These are phyloP conservation scores for Sporothrix pseudoabietina DNA, from an alignment of 2,329 filamentous ascomycete species.

Conservation along the genomic window DNA sequence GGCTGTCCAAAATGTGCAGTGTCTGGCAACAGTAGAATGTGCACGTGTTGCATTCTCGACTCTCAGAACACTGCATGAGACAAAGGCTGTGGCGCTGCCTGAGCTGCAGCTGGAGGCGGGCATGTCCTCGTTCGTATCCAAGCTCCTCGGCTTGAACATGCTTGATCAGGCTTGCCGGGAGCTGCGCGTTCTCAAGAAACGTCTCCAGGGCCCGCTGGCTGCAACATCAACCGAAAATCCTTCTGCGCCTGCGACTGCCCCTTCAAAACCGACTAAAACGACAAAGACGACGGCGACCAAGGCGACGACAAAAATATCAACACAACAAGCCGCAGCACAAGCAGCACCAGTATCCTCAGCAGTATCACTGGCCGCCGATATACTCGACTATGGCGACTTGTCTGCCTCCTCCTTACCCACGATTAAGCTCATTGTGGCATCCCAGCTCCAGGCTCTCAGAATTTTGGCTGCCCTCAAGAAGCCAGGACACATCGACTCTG, in stretches of 20 bases:
- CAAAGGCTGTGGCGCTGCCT: constrained; percentile 57
- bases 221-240: constrained; percentile 21
- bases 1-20: constrained; percentile 39
- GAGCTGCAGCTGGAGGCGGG: constrained; percentile 72
- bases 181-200: constrained; percentile 64
- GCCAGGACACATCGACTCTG: constrained; percentile 59
- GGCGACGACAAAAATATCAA: constrained; percentile 31
- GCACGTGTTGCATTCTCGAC: constrained; percentile 67
- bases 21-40: constrained; percentile 67
- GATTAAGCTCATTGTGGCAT: constrained; percentile 60
- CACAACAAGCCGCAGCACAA: constrained; percentile 44
- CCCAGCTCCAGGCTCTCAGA: constrained; percentile 66
- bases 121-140: constrained; percentile 69
- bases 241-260: constrained; percentile 29
- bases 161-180: constrained; percentile 71
- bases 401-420: constrained; percentile 46
- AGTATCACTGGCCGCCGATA: constrained; percentile 41
- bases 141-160: constrained; percentile 64
- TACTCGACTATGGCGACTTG: constrained; percentile 62
- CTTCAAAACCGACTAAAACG: constrained; percentile 32
- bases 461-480: constrained; percentile 64
- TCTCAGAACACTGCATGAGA: constrained; percentile 60
- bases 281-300: constrained; percentile 43
- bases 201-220: constrained; percentile 52
- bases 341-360: constrained; percentile 37